Conservation (phyloP, 1,284 basidiomycete genomes). For the Apiotrichum akiyoshidainum region DNA sequence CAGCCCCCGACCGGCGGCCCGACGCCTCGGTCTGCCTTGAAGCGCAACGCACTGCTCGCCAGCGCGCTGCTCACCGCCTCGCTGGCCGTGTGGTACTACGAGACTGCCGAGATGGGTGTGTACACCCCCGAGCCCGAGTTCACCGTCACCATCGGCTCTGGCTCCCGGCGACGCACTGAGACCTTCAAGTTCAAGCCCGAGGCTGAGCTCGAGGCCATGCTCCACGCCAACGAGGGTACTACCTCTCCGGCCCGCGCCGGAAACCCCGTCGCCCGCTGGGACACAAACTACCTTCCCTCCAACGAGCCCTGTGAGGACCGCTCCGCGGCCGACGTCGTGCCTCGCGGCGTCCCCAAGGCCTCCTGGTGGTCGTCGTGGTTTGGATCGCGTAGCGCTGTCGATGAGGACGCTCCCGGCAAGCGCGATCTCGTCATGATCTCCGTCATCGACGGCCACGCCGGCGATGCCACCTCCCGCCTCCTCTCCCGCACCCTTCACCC, state of each 20-base stretch:
- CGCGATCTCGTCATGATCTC: slow-evolving; percentile 78
- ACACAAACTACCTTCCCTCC: slow-evolving; percentile 72
- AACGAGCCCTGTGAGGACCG: slow-evolving; percentile 91
- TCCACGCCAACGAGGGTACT: slow-evolving; percentile 33
- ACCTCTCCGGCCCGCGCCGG: slow-evolving; percentile 21
- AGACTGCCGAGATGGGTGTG: slow-evolving; percentile 10
- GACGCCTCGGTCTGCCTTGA: slow-evolving; percentile 2
- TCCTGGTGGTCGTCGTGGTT: slow-evolving; percentile 2
- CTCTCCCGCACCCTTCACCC: slow-evolving; percentile 83
- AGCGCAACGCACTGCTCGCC: slow-evolving; percentile 27
- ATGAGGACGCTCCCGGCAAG: slow-evolving; percentile 5
- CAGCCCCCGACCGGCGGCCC: not conserved
- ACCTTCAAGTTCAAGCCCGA: slow-evolving; percentile 33
- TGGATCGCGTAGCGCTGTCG: not conserved
- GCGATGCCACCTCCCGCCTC: slow-evolving; percentile 75
- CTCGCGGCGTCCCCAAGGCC: slow-evolving; percentile 47
- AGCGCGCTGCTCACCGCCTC: slow-evolving; percentile 29
- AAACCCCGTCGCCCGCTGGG: slow-evolving; percentile 57
- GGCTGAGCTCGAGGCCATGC: slow-evolving; percentile 32
- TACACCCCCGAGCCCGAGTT: slow-evolving; percentile 13
- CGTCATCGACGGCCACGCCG: slow-evolving; percentile 91
- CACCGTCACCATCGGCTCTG: slow-evolving; percentile 12
- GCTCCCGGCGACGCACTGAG: slow-evolving; percentile 17
- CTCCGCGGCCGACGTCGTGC: slow-evolving; percentile 66
- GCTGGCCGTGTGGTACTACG: slow-evolving; percentile 35